Evolutionary conservation across 345 rosid genomes (phyloP), one percentile per base, ranked within the genome.

Genomic region (Turritis glabra): DNA sequence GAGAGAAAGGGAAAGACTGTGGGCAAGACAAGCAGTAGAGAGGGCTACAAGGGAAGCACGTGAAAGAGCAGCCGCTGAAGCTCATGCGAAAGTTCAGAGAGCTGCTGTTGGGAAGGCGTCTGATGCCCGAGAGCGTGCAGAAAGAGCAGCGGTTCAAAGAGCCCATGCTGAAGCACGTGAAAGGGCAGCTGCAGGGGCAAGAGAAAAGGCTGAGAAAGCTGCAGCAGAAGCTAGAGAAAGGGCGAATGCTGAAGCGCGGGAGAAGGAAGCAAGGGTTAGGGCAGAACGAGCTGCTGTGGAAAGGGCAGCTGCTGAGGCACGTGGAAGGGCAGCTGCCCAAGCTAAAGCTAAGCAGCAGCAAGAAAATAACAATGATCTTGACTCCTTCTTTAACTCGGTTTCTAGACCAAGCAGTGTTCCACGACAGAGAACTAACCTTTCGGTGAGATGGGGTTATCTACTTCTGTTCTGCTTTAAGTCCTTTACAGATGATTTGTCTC

Each of bases 11-110:
- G 98, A 86, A 69, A 81, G 86, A 62, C 84, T 82, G 68, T 77
- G 72, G 83, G 92, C 85, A 32, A 89, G 97, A 76, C 96, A 95
- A 77, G 99, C 88, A 7, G 97, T 95, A 30, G 97, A 92, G 83
- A 89, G 99, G 81, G 99, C 98, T 73, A 92, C 97, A 29, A 90
- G 98, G 84, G 99, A 85, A 80, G 97, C 97, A 80, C 87, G 97
- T 15, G 98, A 91, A 82, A 87, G 98, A 85, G 98, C 96, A 57
- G 96, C 93, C 47, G 41, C 77, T 60, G 99, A 89, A 25, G 99
- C 97, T 79, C 94, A 82, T 59, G 73, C 74, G 8, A 95, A 79
- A 85, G 91, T 90, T 69, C 97, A 95, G 79, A 88, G 93, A 82
- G 92, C 96, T 75, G 93, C 97, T 81, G 93, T 84, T 62, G 97